These are phyloP conservation scores for Euphorbia schlechtendalii DNA, from an alignment of 441 rosid genomes.

Conservation along the genomic window DNA sequence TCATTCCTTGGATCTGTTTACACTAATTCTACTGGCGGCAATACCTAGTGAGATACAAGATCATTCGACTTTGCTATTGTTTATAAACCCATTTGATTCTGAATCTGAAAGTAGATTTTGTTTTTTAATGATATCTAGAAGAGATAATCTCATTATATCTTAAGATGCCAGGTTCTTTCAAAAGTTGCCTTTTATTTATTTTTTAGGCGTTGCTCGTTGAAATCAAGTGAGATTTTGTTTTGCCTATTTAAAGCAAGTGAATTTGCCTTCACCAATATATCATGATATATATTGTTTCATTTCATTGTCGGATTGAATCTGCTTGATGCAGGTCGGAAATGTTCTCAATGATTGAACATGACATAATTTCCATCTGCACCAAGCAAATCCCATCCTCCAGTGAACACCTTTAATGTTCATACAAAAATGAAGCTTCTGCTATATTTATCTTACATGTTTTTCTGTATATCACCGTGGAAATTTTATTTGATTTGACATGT, in stretches of 20 bases:
- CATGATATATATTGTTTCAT: background rate
- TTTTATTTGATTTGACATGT: no score
- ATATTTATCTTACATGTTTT: no score
- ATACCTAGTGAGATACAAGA: background rate
- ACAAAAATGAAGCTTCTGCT: no score
- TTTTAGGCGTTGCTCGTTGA: background rate
- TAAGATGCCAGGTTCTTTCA: background rate
- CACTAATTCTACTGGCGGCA: background rate
- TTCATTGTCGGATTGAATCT: conserved; percentile 10
- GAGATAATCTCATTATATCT: background rate
- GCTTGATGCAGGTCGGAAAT: conserved; percentile 3
- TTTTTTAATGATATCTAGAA: background rate
- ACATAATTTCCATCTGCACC: no score
- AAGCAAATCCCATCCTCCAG: no score
- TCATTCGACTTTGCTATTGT: background rate
- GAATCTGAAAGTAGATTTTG: background rate
- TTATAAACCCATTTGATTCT: background rate
- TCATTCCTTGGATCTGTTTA: no score
- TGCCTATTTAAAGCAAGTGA: background rate
- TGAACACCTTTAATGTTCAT: no score
- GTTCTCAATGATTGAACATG: no score
- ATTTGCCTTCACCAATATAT: background rate
- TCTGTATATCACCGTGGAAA: no score
- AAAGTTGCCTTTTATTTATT: background rate
- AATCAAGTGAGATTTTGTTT: background rate